Percentiles rank a stretch among this genome's conserved stretches.
phyloP scores from a whole-genome alignment of 306 rosid genomes.

The Begonia masoniana region DNA sequence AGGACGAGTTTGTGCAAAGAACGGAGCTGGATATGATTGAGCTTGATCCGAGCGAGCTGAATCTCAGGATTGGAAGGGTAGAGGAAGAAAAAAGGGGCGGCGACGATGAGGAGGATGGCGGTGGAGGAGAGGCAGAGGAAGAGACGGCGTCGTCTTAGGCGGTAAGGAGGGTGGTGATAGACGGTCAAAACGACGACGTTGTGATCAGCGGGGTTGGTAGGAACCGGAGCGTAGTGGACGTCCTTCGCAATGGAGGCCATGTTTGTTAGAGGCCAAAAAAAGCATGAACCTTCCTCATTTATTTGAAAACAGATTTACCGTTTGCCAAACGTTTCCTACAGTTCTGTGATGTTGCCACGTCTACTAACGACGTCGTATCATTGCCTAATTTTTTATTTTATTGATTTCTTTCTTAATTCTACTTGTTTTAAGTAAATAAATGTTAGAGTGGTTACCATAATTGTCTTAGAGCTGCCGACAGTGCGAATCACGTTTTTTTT shows the following conservation, averaged over 20 bases:
- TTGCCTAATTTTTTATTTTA: no score
- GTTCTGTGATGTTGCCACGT: no score
- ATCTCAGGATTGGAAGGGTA: slow-evolving; percentile 63
- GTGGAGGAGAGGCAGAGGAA: slow-evolving; percentile 10
- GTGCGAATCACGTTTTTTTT: no score
- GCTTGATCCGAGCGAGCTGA: slow-evolving; percentile 35
- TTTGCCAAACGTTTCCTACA: neutral
- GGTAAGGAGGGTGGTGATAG: slow-evolving; percentile 8
- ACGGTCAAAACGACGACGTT: slow-evolving; percentile 56
- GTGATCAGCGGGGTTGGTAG: slow-evolving; percentile 20
- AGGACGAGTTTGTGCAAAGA: slow-evolving; percentile 30
- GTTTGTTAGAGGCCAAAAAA: neutral
- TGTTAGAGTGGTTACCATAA: no score
- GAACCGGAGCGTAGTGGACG: slow-evolving; percentile 41
- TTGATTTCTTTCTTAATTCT: no score
- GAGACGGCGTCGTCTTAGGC: slow-evolving; percentile 8
- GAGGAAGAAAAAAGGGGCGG: slow-evolving; percentile 31
- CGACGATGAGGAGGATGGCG: slow-evolving; percentile 20
- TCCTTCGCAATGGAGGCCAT: slow-evolving; percentile 38
- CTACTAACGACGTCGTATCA: no score
- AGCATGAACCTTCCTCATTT: slow-evolving; percentile 2
- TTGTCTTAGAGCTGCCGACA: no score
- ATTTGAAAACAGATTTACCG: neutral
- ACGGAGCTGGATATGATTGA: slow-evolving; percentile 38
- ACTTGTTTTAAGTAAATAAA: no score